A percentile compares a stretch with the other conserved stretches of the same genome.
Conservation (phyloP, 371 early-diverging fungal species). For the Haplosporangium sp. region DNA sequence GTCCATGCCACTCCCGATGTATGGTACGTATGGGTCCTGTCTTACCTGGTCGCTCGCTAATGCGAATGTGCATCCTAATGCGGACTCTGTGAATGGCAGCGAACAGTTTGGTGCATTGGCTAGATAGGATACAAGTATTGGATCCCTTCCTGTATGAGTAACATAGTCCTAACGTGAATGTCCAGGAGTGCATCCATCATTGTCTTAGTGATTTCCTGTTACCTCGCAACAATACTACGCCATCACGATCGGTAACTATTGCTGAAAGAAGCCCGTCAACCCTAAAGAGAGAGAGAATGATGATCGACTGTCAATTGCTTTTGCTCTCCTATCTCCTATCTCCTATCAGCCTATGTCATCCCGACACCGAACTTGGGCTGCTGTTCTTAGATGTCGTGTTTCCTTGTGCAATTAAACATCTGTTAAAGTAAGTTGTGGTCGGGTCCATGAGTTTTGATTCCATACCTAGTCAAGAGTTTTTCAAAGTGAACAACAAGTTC, state of each 20-base stretch:
- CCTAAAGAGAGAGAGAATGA: constrained; percentile 12
- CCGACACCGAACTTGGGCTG: no score
- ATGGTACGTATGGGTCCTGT: background rate
- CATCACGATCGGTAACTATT: constrained; percentile 72
- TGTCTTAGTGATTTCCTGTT: background rate
- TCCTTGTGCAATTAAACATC: constrained; percentile 3
- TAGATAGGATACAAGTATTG: constrained; percentile 5
- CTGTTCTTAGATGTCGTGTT: no score
- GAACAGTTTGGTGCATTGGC: constrained; percentile 49
- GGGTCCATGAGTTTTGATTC: background rate
- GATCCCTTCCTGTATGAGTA: background rate
- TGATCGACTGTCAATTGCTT: background rate
- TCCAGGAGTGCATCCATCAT: no score
- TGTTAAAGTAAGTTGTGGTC: constrained; percentile 25
- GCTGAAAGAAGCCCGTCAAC: constrained; percentile 67
- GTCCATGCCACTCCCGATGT: background rate
- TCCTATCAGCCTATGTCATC: no score
- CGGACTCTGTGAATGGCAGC: constrained; percentile 52
- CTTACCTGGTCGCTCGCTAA: constrained; percentile 54
- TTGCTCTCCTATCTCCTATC: no score
- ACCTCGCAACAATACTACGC: constrained; percentile 70
- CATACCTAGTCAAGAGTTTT: constrained; percentile 53
- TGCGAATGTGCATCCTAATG: constrained; percentile 53
- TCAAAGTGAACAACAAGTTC: constrained; percentile 56
- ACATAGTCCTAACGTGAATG: no score